Evolutionary conservation across 768 basidiomycete species (phyloP), one percentile per base, ranked within the genome.

Genomic region (Lactifluus hygrophoroides): DNA sequence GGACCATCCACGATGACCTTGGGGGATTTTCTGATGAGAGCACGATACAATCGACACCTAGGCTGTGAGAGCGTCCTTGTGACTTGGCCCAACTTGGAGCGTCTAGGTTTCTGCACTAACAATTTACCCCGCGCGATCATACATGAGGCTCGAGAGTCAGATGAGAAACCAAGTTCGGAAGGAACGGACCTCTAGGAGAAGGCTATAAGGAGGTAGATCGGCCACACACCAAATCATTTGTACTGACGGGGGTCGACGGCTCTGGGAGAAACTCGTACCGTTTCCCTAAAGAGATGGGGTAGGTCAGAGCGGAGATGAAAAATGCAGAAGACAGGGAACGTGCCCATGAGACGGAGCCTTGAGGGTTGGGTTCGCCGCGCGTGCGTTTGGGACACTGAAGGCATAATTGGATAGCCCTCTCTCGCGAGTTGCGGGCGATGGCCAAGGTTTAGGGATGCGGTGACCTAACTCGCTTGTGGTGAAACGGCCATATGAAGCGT

Each of bases 291-390:
- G 35, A 38, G 53, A 37, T 17, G 21, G 32, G 47, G 47, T 34
- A 16, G 25, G 40, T 54, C 32, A 43, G 32, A 40, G 54, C 54
- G 59, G 54, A 56, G 49, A 56, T 56, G 54, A 60, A 56, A 54
- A 44, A 50, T 49, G 52, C 48, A 58, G 57, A 32, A 35, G 57
- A 25, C 23, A 30, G 28, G 47, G 28, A 51, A 25, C 54, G 32
- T 56, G 34, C 27, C 43, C 30, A 56, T 23, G 43, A 58, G 55
- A 40, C 30, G 28, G 17, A 17, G 57, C 57, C 57, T 58, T 58
- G 57, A 56, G 59, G 59, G 27, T 55, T 56, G 59, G 21, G 54
- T 54, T 49, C 40, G 34, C 58, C 38, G 40, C 19, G 57, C 9
- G 28, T 46, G 30, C 42, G 40, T 19, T 32, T 19, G n/a, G 13